phyloP scores from a whole-genome alignment of 768 basidiomycete genomes.

The Suillus fuscotomentosus region DNA sequence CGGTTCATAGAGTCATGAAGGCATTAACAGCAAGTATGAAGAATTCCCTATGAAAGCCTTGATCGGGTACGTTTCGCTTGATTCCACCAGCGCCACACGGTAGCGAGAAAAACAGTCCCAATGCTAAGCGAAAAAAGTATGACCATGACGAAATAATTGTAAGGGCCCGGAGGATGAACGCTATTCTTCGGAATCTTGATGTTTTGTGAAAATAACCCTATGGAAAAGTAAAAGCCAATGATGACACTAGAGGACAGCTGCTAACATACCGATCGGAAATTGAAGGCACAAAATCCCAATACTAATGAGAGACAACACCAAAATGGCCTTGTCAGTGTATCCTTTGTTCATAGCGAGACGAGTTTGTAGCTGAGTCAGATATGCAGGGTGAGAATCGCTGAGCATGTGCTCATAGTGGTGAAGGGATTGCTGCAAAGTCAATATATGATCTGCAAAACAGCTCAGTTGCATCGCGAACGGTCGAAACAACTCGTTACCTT shows the following conservation, averaged over 20 bases:
- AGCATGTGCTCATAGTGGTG: conserved; percentile 86
- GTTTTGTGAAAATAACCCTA: conserved; percentile 73
- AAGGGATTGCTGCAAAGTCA: conserved; percentile 82
- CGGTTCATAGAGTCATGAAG: background rate
- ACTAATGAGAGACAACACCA: conserved; percentile 65
- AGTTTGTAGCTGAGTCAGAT: conserved; percentile 73
- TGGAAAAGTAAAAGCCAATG: background rate
- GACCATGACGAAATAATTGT: conserved; percentile 56
- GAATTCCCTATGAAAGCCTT: background rate
- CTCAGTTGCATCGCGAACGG: conserved; percentile 2
- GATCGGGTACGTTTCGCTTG: conserved; percentile 43
- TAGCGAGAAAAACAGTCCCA: conserved; percentile 38
- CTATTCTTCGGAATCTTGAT: conserved; percentile 57
- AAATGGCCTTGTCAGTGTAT: conserved; percentile 61
- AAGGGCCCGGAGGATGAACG: conserved; percentile 31
- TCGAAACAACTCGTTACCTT: conserved; percentile 51
- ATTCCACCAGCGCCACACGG: conserved; percentile 67
- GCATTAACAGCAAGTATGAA: background rate
- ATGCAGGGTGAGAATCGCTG: conserved; percentile 83
- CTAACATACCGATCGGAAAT: conserved; percentile 51
- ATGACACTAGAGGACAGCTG: background rate
- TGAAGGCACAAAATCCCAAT: conserved; percentile 68
- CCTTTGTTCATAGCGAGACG: conserved; percentile 57
- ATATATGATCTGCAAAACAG: conserved; percentile 71
- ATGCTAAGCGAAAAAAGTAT: conserved; percentile 46